Percentiles rank a stretch among this genome's conserved stretches.
These are phyloP conservation scores for Podospora comata DNA, from an alignment of 495 filamentous ascomycete genomes.

Conservation along the genomic window DNA sequence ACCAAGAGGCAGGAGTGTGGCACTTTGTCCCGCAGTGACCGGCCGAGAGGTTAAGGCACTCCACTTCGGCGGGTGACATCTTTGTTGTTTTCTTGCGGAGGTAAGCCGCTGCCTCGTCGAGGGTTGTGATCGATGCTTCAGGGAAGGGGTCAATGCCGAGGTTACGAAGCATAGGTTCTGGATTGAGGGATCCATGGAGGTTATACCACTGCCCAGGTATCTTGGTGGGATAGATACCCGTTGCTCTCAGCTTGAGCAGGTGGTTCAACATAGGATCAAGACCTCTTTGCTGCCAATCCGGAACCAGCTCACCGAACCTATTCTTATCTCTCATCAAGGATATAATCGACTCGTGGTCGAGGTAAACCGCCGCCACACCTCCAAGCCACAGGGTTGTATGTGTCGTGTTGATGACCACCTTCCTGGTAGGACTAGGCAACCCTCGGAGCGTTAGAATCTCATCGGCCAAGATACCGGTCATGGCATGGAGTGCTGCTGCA, in stretches of 20 bases:
- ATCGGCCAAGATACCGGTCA: conserved; percentile 29
- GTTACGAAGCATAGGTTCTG: conserved; percentile 21
- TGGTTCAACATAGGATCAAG: conserved; percentile 7
- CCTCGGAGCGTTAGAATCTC: conserved; percentile 30
- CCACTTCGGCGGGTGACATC: conserved; percentile 24
- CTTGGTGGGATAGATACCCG: conserved; percentile 28
- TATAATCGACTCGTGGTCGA: conserved; percentile 11
- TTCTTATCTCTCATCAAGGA: conserved; percentile 7
- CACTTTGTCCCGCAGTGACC: conserved; percentile 33
- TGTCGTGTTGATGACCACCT: conserved; percentile 27
- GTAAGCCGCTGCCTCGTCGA: conserved; percentile 23
- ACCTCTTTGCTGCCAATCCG: conserved; percentile 21
- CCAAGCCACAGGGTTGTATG: conserved; percentile 28
- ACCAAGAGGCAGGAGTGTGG: conserved; percentile 26
- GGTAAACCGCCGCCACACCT: conserved; percentile 18
- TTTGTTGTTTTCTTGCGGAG: conserved; percentile 15
- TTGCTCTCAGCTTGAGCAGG: conserved; percentile 18
- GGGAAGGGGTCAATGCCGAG: conserved; percentile 24
- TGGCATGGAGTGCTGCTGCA: conserved; percentile 29
- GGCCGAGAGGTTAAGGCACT: conserved; percentile 23
- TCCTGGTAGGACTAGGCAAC: conserved; percentile 2
- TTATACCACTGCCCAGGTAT: conserved; percentile 24
- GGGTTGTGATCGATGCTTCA: conserved; percentile 17
- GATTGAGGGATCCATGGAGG: conserved; percentile 25
- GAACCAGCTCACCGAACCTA: conserved; percentile 8